Base-by-base conservation (phyloP, 2,329 filamentous ascomycete genomes). In the Stagonosporopsis vannaccii region DNA sequence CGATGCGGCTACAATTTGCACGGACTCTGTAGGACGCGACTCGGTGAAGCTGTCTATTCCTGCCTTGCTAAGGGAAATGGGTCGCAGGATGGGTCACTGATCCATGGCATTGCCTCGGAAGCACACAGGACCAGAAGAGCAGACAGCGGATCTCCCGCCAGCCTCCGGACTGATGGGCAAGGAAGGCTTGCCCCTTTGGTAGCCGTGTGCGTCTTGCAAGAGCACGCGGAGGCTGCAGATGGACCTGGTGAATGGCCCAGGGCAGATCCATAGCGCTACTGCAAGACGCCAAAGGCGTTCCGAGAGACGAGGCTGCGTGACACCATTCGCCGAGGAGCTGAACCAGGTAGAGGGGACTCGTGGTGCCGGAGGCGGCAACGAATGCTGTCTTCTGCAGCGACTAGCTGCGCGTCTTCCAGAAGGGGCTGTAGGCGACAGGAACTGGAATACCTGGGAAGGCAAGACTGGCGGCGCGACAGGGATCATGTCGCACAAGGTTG, bases 301-400 rank as follows among this genome's bases (percentile, higher is more conserved):
- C 62, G 66, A 64, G 66, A 62, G 62, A 67, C 65, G 68, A 71
- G 70, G 70, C 71, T 70, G 66, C 42, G 53, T 56, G 47, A 63
- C 64, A 66, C 67, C 57, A 61, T 60, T 65, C 58, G 51, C 40
- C 43, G 54, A 43, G 47, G 47, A 70, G 62, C 60, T 67, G 67
- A 67, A 71, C 67, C 68, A 55, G 70, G 66, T 58, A 65, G 56
- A 51, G 59, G 63, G 67, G 55, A 43, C 50, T 48, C 30, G 57
- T 61, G 42, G 59, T 64, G 64, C 65, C 65, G 57, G 54, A 36
- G 58, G 55, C 61, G 47, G 53, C 30, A 55, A 57, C 59, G 42
- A 50, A 66, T 67, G 48, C 46, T 59, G 60, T 61, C 61, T 50
- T 56, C 32, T 69, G 66, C 69, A 68, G 65, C 36, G 25, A 52